These are phyloP conservation scores for Candida freyschussii DNA, from an alignment of 1,139 yeast genomes.

Conservation along the genomic window DNA sequence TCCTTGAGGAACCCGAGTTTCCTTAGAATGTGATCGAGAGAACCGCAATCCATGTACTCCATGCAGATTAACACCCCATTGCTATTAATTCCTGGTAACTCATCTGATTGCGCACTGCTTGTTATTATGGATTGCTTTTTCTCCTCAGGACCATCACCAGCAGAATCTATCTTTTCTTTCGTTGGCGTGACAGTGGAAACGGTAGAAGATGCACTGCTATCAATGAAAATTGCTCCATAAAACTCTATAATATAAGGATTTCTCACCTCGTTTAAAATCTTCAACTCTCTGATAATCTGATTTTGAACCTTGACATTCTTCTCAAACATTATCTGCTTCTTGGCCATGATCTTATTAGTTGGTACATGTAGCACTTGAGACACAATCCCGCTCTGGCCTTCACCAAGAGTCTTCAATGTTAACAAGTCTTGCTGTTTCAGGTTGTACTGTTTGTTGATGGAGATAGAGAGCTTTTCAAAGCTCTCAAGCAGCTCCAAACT, in stretches of 20 bases:
- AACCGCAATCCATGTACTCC: conserved; percentile 96
- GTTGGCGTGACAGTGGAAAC: conserved; percentile 10
- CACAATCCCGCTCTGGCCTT: conserved; percentile 94
- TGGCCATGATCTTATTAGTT: conserved; percentile 84
- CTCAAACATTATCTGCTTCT: conserved; percentile 82
- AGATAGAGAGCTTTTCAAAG: conserved; percentile 30
- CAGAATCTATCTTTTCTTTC: conserved; percentile 1
- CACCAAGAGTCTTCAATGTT: conserved; percentile 72
- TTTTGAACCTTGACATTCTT: conserved; percentile 72
- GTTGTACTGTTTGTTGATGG: conserved; percentile 26
- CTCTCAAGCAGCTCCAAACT: conserved; percentile 32
- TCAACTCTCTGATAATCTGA: conserved; percentile 81
- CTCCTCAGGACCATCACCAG: too few relatives aligned
- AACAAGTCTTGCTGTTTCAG: conserved; percentile 67
- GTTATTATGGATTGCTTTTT: conserved; percentile 6
- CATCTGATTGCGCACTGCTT: conserved; percentile 3
- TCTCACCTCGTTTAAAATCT: conserved; percentile 86
- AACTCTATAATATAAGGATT: conserved; percentile 81
- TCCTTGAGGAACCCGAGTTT: conserved; percentile 57
- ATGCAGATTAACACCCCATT: conserved; percentile 63
- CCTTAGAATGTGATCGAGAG: conserved; percentile 73
- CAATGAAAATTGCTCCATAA: conserved; percentile 60
- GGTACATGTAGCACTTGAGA: conserved; percentile 86
- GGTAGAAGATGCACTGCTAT: conserved; percentile 22
- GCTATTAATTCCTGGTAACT: conserved; percentile 13